These are phyloP conservation scores for Withania somnifera DNA, from an alignment of 305 asterid species.

Conservation along the genomic window DNA sequence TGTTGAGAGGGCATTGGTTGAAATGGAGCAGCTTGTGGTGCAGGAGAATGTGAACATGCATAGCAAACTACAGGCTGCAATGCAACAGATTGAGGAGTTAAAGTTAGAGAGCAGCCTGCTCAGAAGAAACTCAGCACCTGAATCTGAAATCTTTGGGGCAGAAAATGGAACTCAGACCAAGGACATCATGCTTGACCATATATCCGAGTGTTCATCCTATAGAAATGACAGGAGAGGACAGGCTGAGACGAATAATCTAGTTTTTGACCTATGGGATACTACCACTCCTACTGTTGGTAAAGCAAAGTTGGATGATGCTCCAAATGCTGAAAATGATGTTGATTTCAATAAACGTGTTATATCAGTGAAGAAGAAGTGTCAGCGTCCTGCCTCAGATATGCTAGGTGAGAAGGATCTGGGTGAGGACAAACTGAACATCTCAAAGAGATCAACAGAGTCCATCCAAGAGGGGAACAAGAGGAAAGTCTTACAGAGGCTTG, in stretches of 20 bases:
- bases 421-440: constrained; percentile 49
- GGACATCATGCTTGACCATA: constrained; percentile 89
- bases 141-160: constrained; percentile 59
- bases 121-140: constrained; percentile 38
- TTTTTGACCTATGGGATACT: constrained; percentile 31
- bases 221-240: constrained; percentile 52
- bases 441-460: constrained; percentile 44
- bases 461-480: constrained; percentile 56
- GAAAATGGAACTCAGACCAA: constrained; percentile 59
- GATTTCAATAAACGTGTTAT: constrained; percentile 23
- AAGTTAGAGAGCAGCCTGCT: constrained; percentile 41
- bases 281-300: constrained; percentile 16
- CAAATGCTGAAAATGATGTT: constrained; percentile 13
- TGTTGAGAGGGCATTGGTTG: constrained; percentile 42
- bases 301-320: constrained; percentile 16
- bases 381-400: constrained; percentile 21
- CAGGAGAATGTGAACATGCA: constrained; percentile 49
- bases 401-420: constrained; percentile 30
- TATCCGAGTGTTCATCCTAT: constrained; percentile 60
- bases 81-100: constrained; percentile 51
- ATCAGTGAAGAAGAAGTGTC: constrained; percentile 39
- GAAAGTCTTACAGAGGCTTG: constrained; percentile 72
- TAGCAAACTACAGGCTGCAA: constrained; percentile 56
- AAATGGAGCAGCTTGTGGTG: constrained; percentile 35
- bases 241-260: constrained; percentile 29